phyloP scores from a whole-genome alignment of 2,329 filamentous ascomycete genomes.

The Elsinoe perseae region DNA sequence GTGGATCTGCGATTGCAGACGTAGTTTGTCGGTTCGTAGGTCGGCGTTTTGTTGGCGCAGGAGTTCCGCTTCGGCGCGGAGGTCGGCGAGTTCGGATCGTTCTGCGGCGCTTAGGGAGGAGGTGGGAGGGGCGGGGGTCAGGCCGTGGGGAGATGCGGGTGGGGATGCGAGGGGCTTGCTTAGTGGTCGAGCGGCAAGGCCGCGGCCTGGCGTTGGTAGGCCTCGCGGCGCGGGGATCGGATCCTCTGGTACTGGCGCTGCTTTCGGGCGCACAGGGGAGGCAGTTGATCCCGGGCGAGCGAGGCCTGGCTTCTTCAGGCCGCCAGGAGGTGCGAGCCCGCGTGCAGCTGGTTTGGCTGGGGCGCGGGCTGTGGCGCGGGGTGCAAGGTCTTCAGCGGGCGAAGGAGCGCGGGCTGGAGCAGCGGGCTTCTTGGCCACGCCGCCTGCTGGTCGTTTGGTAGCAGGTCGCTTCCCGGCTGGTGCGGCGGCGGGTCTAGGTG shows the following conservation, averaged over 20 bases:
- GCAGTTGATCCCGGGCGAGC: conserved; percentile 24
- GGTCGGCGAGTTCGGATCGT: conserved; percentile 82
- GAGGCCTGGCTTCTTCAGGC: conserved; percentile 37
- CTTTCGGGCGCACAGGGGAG: conserved; percentile 36
- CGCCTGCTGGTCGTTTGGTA: conserved; percentile 34
- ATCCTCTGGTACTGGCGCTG: conserved; percentile 43
- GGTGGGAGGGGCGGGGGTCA: conserved; percentile 36
- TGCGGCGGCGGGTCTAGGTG: conserved; percentile 50
- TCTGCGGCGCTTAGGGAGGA: conserved; percentile 69
- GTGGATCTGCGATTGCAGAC: conserved; percentile 76
- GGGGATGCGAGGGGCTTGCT: conserved; percentile 63
- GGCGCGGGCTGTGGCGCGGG: conserved; percentile 51
- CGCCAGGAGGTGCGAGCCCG: conserved; percentile 32
- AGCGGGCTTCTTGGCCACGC: conserved; percentile 43
- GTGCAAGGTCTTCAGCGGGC: conserved; percentile 42
- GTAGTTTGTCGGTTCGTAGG: conserved; percentile 70
- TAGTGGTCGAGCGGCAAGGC: conserved; percentile 77
- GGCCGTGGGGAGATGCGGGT: conserved; percentile 30
- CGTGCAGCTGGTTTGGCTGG: conserved; percentile 36
- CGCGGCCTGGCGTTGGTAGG: conserved; percentile 48
- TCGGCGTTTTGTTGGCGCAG: conserved; percentile 70
- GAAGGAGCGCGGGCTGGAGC: conserved; percentile 32
- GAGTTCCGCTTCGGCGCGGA: conserved; percentile 74
- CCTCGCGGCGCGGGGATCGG: conserved; percentile 36
- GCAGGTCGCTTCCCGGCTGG: conserved; percentile 46